These are phyloP conservation scores for Astrothelium macrocarpum DNA, from an alignment of 495 filamentous ascomycete species.

Conservation along the genomic window DNA sequence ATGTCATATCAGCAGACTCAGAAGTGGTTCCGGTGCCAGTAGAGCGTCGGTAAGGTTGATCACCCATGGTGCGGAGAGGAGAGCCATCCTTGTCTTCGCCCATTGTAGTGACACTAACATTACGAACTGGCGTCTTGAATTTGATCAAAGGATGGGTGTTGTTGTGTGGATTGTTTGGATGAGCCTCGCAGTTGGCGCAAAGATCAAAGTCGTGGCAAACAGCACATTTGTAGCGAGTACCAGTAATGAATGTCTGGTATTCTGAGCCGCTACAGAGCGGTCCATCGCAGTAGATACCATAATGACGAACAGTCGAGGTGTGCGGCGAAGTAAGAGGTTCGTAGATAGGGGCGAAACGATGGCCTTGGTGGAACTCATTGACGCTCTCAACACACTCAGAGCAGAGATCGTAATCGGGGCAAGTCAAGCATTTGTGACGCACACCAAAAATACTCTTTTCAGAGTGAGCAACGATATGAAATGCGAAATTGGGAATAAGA, in stretches of 20 bases:
- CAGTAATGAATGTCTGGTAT: conserved; percentile 60
- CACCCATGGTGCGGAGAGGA: conserved; percentile 55
- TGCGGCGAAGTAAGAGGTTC: conserved; percentile 56
- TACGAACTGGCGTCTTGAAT: conserved; percentile 87
- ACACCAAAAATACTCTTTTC: conserved; percentile 66
- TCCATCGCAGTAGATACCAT: conserved; percentile 90
- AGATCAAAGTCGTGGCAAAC: conserved; percentile 95
- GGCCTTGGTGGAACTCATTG: conserved; percentile 59
- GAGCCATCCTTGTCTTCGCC: conserved; percentile 61
- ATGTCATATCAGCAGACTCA: conserved; percentile 27
- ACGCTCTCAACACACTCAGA: conserved; percentile 61
- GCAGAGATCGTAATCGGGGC: conserved; percentile 98
- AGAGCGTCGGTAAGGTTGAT: conserved; percentile 33
- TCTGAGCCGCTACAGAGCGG: conserved; percentile 64
- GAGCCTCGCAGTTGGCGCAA: conserved; percentile 87
- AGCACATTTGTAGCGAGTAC: conserved; percentile 91
- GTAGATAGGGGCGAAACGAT: conserved; percentile 87
- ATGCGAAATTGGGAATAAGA: conserved; percentile 2
- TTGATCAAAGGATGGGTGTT: conserved; percentile 92
- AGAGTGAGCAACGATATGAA: conserved; percentile 23
- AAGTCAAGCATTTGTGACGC: conserved; percentile 94
- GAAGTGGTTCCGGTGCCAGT: conserved; percentile 43
- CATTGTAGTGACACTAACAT: conserved; percentile 77
- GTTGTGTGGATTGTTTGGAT: conserved; percentile 77
- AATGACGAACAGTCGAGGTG: conserved; percentile 43